These are phyloP conservation scores for Wickerhamomyces bisporus DNA, from an alignment of 805 yeast genomes.

Conservation along the genomic window DNA sequence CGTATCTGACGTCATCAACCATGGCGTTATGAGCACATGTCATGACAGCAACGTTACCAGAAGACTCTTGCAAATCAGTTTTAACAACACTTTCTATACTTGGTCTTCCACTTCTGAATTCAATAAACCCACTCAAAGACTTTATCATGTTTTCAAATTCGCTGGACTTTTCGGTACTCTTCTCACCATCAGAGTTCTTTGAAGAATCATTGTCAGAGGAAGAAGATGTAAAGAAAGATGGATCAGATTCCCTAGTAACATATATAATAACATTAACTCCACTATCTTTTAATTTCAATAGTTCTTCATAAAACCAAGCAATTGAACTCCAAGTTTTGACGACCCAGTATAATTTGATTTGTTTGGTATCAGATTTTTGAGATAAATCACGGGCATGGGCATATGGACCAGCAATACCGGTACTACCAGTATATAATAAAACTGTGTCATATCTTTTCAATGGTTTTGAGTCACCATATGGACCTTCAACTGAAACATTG, in stretches of 20 bases:
- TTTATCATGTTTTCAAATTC: background rate
- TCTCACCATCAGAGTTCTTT: background rate
- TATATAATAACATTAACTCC: background rate
- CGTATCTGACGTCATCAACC: constrained; percentile 44
- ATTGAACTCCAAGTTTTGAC: constrained; percentile 48
- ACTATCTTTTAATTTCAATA: constrained; percentile 24
- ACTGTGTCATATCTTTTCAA: constrained; percentile 34
- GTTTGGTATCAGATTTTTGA: constrained; percentile 14
- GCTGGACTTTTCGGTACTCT: background rate
- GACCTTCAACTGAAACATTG: constrained; percentile 54
- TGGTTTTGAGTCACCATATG: constrained; percentile 43
- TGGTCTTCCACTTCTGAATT: constrained; percentile 39
- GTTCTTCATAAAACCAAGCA: constrained; percentile 40
- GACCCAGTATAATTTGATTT: constrained; percentile 53
- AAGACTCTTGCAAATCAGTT: constrained; percentile 30
- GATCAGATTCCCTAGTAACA: constrained; percentile 2
- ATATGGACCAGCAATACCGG: constrained; percentile 41
- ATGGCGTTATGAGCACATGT: constrained; percentile 50
- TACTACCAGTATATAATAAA: constrained; percentile 45
- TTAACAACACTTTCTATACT: constrained; percentile 29
- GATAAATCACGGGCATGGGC: constrained; percentile 29
- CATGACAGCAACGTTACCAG: constrained; percentile 36
- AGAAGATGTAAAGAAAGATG: background rate
- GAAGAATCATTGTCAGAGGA: constrained; percentile 3
- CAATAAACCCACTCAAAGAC: constrained; percentile 17